Evolutionary conservation across 768 basidiomycete genomes (phyloP).

Genomic region (Lactifluus pinguis): DNA sequence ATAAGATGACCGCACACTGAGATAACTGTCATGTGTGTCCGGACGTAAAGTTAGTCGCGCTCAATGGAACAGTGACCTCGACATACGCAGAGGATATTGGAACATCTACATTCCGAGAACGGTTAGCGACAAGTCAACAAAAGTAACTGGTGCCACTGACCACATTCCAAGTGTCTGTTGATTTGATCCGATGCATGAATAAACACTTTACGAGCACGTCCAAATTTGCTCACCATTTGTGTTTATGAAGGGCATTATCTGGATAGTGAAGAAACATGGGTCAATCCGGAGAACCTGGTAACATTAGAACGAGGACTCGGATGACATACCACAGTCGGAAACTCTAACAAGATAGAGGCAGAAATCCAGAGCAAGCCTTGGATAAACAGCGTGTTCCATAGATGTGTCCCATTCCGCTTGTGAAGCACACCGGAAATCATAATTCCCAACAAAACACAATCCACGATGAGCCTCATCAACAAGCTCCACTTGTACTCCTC

Average conservation of each 20-base stretch:
- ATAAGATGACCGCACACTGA: slow-evolving; percentile 2
- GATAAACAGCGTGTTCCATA: background rate
- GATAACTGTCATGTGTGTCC: background rate
- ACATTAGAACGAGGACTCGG: no score
- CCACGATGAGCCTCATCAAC: background rate
- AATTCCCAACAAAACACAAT: background rate
- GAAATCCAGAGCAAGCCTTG: slow-evolving; percentile 9
- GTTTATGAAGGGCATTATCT: no score
- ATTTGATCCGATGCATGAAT: background rate
- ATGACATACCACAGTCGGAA: no score
- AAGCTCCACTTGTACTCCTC: background rate
- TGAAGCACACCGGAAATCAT: slow-evolving; percentile 6
- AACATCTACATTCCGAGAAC: slow-evolving; percentile 7
- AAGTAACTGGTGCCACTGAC: background rate
- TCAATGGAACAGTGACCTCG: background rate
- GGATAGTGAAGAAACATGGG: background rate
- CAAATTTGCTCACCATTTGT: no score
- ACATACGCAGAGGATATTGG: slow-evolving; percentile 16
- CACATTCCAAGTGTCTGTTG: slow-evolving; percentile 14
- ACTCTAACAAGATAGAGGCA: background rate
- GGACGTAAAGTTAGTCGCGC: background rate
- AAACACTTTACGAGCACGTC: background rate
- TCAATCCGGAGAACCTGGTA: no score
- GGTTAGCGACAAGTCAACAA: background rate
- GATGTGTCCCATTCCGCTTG: background rate